Base-by-base conservation (phyloP, 2,329 filamentous ascomycete species). In the Eutypella sp. region DNA sequence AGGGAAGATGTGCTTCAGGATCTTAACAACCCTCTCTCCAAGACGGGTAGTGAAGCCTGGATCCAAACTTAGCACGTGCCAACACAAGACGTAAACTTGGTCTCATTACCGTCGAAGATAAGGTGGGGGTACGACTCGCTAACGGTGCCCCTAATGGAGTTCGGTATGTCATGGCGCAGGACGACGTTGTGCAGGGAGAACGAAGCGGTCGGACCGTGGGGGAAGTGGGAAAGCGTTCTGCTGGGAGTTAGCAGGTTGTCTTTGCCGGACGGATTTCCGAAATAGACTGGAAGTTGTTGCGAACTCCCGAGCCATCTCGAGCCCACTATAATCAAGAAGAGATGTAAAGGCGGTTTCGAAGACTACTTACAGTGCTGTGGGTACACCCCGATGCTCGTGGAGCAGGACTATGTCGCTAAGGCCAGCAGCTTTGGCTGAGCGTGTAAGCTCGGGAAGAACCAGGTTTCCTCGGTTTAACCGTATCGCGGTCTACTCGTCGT, bases 151-250 rank as follows among this genome's bases (percentile, higher is more conserved):
- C 87, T 80, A 8, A 89, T 81, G 36, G 85, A 82, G 53, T 93
- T 90, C 1, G 93, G 92, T 18, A 99, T 95, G 63, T 99, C 93
- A 49, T 91, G 88, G 38, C 93, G 83, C 42, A 99, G 74, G 9
- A 96, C 85, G 3, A 97, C 92, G 54, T 99, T 97, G 66, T 95
- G 89, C 16, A 96, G 73, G 5, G 85, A 90, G 67, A 96, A 96
- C 9, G 86, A 90, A 24, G 85, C 84, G 5, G 88, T 85, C n/a
- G 87, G 82, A 0, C 87, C 87, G 56, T 90, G 86, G 10, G 89
- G 83, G 52, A 91, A 79, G 67, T 93, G 84, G n/a, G 81, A 82
- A 53, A 90, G 68, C 3, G 85, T 89, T 23, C 36, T 39, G 20
- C 23, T n/a, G 11, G 8, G 36, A 24, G 18, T 39, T 22, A 18